Evolutionary conservation across 23 red algal species (phyloP).

Genomic region (Gracilaria domingensis): DNA sequence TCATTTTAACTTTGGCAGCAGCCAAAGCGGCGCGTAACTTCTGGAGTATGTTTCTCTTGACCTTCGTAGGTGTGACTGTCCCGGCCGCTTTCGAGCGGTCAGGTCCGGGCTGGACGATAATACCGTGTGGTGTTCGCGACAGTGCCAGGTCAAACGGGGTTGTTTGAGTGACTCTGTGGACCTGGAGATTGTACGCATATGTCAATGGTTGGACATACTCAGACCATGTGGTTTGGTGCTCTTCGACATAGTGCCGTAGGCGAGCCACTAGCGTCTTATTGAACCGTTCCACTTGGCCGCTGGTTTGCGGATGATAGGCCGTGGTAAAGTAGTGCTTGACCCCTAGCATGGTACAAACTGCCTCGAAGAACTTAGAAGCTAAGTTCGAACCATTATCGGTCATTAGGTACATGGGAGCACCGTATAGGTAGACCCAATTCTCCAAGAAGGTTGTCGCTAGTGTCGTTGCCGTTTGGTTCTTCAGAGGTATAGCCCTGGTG

Average conservation of each 20-base stretch:
- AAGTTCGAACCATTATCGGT: too few relatives aligned
- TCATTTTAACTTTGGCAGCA: neutral
- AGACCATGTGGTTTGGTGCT: too few relatives aligned
- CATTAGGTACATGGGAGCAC: too few relatives aligned
- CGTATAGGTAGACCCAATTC: too few relatives aligned
- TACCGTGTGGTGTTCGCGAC: neutral
- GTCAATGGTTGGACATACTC: too few relatives aligned
- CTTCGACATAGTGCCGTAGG: neutral
- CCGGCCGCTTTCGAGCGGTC: too few relatives aligned
- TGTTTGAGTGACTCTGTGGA: neutral
- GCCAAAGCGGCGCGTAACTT: neutral
- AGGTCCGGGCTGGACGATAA: neutral
- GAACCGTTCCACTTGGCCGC: neutral
- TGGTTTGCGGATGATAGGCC: slow-evolving; percentile 22
- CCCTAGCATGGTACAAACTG: too few relatives aligned
- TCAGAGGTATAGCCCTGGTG: too few relatives aligned
- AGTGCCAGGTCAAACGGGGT: slow-evolving; percentile 1
- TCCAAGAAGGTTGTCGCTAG: neutral
- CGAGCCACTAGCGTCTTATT: neutral
- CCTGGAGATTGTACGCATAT: too few relatives aligned
- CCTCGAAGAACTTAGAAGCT: too few relatives aligned
- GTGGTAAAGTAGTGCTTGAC: neutral
- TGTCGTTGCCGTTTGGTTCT: too few relatives aligned
- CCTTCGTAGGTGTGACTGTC: too few relatives aligned
- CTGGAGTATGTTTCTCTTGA: neutral